Conservation (phyloP, 2,329 filamentous ascomycete species). For the Bipolaris cookei region DNA sequence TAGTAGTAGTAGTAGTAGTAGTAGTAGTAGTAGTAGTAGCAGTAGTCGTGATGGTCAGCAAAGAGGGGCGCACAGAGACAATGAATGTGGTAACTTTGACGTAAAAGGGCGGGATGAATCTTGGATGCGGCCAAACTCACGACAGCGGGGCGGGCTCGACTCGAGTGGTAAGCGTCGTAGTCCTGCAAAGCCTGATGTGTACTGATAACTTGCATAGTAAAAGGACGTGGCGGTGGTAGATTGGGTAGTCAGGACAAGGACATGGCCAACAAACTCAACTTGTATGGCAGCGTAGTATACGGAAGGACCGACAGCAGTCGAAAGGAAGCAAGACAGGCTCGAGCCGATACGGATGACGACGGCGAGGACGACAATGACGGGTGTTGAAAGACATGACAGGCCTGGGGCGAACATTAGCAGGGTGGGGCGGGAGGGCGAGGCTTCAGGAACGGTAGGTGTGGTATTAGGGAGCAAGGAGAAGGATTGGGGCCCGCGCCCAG, state of each 20-base stretch:
- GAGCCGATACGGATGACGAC: slow-evolving; percentile 28
- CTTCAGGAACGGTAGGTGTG: neutral
- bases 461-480: too few relatives aligned
- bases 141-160: slow-evolving; percentile 3
- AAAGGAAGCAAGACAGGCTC: slow-evolving; percentile 17
- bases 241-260: slow-evolving; percentile 5
- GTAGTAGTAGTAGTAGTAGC: too few relatives aligned
- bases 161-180: slow-evolving; percentile 5
- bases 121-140: neutral
- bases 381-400: slow-evolving; percentile 6
- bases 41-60: neutral
- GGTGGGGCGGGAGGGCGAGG: neutral
- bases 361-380: slow-evolving; percentile 8
- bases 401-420: neutral
- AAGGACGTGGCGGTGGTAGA: slow-evolving; percentile 5
- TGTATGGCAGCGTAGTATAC: slow-evolving; percentile 1
- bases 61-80: slow-evolving; percentile 1
- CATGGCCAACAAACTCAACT: slow-evolving; percentile 3
- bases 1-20: neutral
- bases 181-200: neutral
- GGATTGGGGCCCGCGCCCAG: too few relatives aligned
- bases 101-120: neutral
- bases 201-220: slow-evolving; percentile 2
- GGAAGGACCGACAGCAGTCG: neutral
- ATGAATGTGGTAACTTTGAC: slow-evolving; percentile 12